phyloP scores from a whole-genome alignment of 2,329 filamentous ascomycete genomes.

The Sphaerulina vaccinii region DNA sequence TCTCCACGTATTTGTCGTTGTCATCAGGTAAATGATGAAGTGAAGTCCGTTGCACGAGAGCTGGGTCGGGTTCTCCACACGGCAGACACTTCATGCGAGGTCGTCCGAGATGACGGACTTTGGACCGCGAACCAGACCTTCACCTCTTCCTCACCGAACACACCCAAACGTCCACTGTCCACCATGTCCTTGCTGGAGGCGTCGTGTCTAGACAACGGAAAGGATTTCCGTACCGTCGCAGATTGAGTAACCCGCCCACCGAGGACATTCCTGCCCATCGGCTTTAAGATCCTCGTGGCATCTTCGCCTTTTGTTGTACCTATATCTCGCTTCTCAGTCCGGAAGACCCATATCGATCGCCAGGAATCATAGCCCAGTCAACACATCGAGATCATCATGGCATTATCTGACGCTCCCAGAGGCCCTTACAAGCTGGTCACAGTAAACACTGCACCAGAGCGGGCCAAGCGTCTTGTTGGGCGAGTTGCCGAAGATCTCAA shows the following conservation, averaged over 20 bases:
- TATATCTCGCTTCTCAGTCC: background rate
- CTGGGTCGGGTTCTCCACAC: constrained; percentile 12
- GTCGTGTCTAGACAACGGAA: background rate
- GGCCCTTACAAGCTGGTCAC: constrained; percentile 65
- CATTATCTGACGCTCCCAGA: constrained; percentile 22
- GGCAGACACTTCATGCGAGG: constrained; percentile 2
- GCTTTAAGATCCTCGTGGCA: background rate
- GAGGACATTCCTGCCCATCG: background rate
- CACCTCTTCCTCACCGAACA: background rate
- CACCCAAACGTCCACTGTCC: no score
- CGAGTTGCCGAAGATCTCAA: constrained; percentile 61
- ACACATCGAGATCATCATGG: constrained; percentile 5
- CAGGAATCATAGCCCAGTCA: background rate
- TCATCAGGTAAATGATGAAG: constrained; percentile 2
- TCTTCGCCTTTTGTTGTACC: background rate
- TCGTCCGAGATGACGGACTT: background rate
- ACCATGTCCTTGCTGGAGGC: no score
- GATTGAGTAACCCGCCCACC: background rate
- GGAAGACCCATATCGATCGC: background rate
- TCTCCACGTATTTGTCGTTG: background rate
- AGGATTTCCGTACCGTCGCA: background rate
- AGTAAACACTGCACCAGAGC: constrained; percentile 66
- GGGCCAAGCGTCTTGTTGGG: constrained; percentile 62
- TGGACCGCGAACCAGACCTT: background rate
- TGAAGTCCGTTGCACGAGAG: constrained; percentile 1